Evolutionary conservation across 2,329 filamentous ascomycete species (phyloP).

Genomic region (Pseudogymnoascus sp.): DNA sequence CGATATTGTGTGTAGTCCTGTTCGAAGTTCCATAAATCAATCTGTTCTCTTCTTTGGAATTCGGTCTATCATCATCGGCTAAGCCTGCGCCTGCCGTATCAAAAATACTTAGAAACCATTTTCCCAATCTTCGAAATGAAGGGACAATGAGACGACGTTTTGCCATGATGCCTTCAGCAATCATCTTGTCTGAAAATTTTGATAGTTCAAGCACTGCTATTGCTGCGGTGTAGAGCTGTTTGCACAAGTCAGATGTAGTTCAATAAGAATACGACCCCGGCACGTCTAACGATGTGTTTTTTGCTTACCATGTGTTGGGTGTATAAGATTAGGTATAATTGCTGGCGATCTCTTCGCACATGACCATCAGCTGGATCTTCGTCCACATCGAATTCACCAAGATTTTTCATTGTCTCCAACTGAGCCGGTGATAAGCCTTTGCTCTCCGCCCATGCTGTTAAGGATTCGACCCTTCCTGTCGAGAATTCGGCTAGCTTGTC

Average conservation of each 20-base stretch:
- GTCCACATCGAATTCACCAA: background rate
- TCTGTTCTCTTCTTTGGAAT: conserved; percentile 1
- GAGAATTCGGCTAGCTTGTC: background rate
- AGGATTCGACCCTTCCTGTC: background rate
- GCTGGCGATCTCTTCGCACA: conserved; percentile 8
- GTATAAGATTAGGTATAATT: conserved; percentile 10
- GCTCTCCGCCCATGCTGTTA: conserved; percentile 5
- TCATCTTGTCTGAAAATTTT: conserved; percentile 4
- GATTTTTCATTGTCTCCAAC: conserved; percentile 1
- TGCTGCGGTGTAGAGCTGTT: conserved; percentile 5
- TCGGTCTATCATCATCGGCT: conserved; percentile 4
- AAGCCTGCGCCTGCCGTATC: background rate
- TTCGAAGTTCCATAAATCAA: conserved; percentile 7
- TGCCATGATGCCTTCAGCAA: conserved; percentile 9
- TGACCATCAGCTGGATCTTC: background rate
- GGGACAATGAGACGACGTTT: background rate
- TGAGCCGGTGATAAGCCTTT: conserved; percentile 3
- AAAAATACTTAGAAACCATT: conserved; percentile 3
- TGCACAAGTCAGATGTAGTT: background rate
- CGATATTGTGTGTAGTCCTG: conserved; percentile 9
- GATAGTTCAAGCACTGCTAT: conserved; percentile 2
- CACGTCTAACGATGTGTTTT: background rate
- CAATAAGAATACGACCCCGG: background rate
- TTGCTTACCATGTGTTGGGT: conserved; percentile 9
- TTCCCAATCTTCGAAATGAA: background rate